These are phyloP conservation scores for Pseudogymnoascus sp. DNA, from an alignment of 2,329 filamentous ascomycete species.

Conservation along the genomic window DNA sequence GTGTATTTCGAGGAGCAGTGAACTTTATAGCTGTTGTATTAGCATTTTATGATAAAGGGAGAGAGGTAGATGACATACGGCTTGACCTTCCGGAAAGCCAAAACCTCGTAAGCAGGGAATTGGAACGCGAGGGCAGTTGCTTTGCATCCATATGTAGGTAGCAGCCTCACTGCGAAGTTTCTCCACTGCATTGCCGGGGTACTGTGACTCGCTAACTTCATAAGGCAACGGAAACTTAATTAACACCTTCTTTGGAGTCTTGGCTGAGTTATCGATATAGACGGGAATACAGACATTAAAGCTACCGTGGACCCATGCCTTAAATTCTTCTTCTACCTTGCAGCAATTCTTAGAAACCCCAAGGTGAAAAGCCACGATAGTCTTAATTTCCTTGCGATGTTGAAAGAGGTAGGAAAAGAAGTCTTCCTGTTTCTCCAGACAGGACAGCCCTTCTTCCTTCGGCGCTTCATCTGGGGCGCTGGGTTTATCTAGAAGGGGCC, in stretches of 20 bases:
- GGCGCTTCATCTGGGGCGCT: conserved; percentile 9
- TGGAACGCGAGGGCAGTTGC: conserved; percentile 32
- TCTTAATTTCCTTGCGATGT: conserved; percentile 21
- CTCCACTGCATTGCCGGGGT: conserved; percentile 36
- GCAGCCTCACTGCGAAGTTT: conserved; percentile 36
- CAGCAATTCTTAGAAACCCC: conserved; percentile 15
- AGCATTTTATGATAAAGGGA: too few relatives aligned
- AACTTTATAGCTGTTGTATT: too few relatives aligned
- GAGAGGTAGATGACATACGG: conserved; percentile 6
- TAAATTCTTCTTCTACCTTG: conserved; percentile 19
- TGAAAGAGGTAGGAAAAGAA: conserved; percentile 22
- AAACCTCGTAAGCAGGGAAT: conserved; percentile 31
- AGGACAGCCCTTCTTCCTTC: conserved; percentile 12
- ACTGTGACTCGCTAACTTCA: conserved; percentile 31
- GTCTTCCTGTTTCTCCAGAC: conserved; percentile 16
- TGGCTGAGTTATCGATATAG: conserved; percentile 16
- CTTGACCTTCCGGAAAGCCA: conserved; percentile 27
- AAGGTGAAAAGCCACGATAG: conserved; percentile 26
- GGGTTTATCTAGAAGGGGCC: conserved; percentile 13
- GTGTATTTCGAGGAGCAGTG: conserved; percentile 15
- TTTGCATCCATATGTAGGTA: conserved; percentile 33
- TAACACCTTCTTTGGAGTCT: not conserved
- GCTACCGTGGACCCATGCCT: conserved; percentile 29
- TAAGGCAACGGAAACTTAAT: conserved; percentile 28
- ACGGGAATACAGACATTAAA: conserved; percentile 33